Percentiles rank a stretch among this genome's conserved stretches.
Evolutionary conservation across 75 land plant species (phyloP).

Genomic region (Adiantum capillusveneris): DNA sequence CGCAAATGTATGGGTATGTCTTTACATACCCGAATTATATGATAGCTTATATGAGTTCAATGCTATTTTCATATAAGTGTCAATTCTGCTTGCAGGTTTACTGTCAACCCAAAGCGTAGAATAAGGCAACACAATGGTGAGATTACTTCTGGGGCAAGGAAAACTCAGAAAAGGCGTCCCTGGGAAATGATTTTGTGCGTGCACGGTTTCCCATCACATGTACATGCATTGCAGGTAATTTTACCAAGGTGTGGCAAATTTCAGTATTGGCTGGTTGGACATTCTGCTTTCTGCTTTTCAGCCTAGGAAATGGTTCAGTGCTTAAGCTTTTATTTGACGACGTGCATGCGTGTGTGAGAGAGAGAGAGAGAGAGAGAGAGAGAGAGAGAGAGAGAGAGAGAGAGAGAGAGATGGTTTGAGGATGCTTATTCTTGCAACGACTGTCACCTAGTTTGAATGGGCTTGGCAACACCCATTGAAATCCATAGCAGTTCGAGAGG

Average conservation of each 20-base stretch:
- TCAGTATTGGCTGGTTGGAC: not conserved
- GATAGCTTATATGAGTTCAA: too few species aligned
- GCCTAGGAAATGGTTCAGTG: too few species aligned
- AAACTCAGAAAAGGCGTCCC: conserved; percentile 61
- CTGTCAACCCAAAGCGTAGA: conserved; percentile 67
- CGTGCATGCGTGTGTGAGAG: too few species aligned
- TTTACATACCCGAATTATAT: too few species aligned
- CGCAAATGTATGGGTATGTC: too few species aligned
- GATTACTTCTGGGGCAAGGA: conserved; percentile 47
- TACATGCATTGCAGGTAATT: conserved; percentile 57
- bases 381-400: too few species aligned
- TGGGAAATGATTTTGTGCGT: conserved; percentile 94
- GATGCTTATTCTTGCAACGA: not conserved
- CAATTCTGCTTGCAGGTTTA: conserved; percentile 38
- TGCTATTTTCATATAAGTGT: too few species aligned
- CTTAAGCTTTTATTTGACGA: too few species aligned
- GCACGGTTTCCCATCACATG: conserved; percentile 78
- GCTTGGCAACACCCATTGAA: conserved; percentile 91
- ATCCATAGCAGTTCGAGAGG: conserved; percentile 67
- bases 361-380: too few species aligned
- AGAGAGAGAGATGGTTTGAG: not conserved
- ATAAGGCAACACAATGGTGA: conserved; percentile 94
- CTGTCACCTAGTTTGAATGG: conserved; percentile 85
- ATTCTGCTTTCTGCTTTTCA: not conserved
- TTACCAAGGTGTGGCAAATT: too few species aligned